phyloP scores from a whole-genome alignment of 2,329 filamentous ascomycete species.

The Colletotrichum plurivorum region DNA sequence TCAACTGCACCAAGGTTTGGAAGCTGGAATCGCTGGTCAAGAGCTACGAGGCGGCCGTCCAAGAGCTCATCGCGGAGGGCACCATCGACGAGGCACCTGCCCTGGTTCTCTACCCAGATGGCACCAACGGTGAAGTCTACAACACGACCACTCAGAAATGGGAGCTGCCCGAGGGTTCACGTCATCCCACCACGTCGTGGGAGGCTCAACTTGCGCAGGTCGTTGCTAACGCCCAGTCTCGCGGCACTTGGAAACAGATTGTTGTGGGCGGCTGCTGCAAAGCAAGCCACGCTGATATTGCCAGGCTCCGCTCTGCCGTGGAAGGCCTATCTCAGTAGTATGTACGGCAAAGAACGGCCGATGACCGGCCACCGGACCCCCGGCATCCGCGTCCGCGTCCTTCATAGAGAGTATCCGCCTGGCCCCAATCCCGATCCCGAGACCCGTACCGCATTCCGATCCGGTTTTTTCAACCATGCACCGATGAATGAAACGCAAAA shows the following conservation, averaged over 20 bases:
- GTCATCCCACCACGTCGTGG: slow-evolving; percentile 55
- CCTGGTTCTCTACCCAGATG: slow-evolving; percentile 77
- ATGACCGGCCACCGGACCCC: not conserved
- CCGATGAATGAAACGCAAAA: slow-evolving; percentile 29
- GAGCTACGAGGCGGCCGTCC: slow-evolving; percentile 66
- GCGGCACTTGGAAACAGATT: slow-evolving; percentile 60
- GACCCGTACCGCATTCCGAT: not conserved
- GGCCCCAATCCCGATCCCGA: not conserved
- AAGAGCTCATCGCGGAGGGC: slow-evolving; percentile 51
- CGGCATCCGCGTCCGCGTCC: slow-evolving; percentile 18
- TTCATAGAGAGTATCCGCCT: slow-evolving; percentile 18
- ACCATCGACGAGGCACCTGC: slow-evolving; percentile 60
- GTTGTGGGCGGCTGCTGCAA: slow-evolving; percentile 70
- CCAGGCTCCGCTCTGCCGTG: slow-evolving; percentile 33
- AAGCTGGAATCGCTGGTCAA: slow-evolving; percentile 70
- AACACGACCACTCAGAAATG: slow-evolving; percentile 74
- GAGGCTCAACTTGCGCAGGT: slow-evolving; percentile 59
- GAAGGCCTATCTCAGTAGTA: slow-evolving; percentile 30
- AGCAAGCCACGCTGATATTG: slow-evolving; percentile 50
- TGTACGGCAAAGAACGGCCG: slow-evolving; percentile 1
- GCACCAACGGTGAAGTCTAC: slow-evolving; percentile 77
- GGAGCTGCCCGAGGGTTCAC: slow-evolving; percentile 58
- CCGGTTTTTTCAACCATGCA: slow-evolving; percentile 23
- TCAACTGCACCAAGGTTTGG: slow-evolving; percentile 78
- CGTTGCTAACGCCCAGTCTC: slow-evolving; percentile 53